phyloP scores from a whole-genome alignment of 164 flowering plant species.

The Euptelea pleiosperma region DNA sequence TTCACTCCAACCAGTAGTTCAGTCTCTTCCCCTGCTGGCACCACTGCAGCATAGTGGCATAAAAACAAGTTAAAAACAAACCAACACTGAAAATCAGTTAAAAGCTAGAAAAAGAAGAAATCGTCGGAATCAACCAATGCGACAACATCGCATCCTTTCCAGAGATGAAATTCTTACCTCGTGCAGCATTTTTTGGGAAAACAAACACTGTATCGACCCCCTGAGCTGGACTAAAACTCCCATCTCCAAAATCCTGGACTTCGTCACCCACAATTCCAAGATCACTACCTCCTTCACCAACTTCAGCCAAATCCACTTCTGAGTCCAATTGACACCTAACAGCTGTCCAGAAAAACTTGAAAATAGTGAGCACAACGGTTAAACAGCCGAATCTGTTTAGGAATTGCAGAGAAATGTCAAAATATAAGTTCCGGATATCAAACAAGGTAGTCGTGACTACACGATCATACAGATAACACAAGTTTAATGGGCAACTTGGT shows the following conservation, averaged over 20 bases:
- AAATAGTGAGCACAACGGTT: background rate
- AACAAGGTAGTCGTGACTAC: background rate
- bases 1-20: constrained; percentile 82
- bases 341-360: constrained; percentile 35
- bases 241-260: constrained; percentile 54
- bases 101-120: background rate
- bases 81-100: background rate
- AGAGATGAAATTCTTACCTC: constrained; percentile 35
- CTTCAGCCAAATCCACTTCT: constrained; percentile 44
- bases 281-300: constrained; percentile 53
- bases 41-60: constrained; percentile 42
- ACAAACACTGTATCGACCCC: constrained; percentile 80
- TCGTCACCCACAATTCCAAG: constrained; percentile 76
- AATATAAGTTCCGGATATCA: background rate
- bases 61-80: constrained; percentile 6
- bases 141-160: background rate
- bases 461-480: background rate
- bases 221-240: constrained; percentile 58
- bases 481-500: background rate
- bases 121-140: too few species aligned
- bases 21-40: constrained; percentile 79
- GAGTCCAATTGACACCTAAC: constrained; percentile 68
- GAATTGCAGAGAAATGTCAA: background rate
- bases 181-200: constrained; percentile 73
- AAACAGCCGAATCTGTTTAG: too few species aligned